Percentiles rank a stretch among this genome's conserved stretches.
phyloP scores from a whole-genome alignment of 192 early-diverging fungal species.

The Podochytrium sp. region DNA sequence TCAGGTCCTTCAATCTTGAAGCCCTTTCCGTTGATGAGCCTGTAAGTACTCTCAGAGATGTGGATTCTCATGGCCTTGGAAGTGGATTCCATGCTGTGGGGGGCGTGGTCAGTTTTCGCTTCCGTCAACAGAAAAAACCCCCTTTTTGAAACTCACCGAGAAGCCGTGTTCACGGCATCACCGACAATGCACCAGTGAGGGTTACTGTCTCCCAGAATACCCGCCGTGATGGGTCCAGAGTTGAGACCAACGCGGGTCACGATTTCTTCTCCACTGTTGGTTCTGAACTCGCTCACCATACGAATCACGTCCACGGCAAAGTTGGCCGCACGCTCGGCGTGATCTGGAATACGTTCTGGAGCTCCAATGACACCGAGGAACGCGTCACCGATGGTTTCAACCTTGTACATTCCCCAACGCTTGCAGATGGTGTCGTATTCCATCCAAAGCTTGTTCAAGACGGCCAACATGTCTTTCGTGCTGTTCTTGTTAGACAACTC shows the following conservation, averaged over 20 bases:
- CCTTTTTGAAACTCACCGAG: constrained; percentile 25
- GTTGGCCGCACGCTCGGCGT: constrained; percentile 34
- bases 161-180: constrained; percentile 51
- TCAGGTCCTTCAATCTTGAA: constrained; percentile 27
- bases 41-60: constrained; percentile 44
- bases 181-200: constrained; percentile 51
- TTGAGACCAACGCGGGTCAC: constrained; percentile 46
- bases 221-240: constrained; percentile 49
- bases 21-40: constrained; percentile 18
- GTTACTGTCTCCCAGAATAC: constrained; percentile 48
- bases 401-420: constrained; percentile 49
- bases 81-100: constrained; percentile 47
- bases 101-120: background rate
- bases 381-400: constrained; percentile 51
- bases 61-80: constrained; percentile 48
- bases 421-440: constrained; percentile 46
- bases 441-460: constrained; percentile 37
- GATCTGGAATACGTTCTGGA: constrained; percentile 29
- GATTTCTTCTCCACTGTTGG: constrained; percentile 36
- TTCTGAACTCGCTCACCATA: constrained; percentile 37
- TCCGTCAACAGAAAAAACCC: background rate
- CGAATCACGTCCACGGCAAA: constrained; percentile 41
- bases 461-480: constrained; percentile 46
- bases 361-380: constrained; percentile 31
- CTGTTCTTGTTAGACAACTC: constrained; percentile 28